These are phyloP conservation scores for Rhododendron vialii DNA, from an alignment of 148 eudicot species.

Conservation along the genomic window DNA sequence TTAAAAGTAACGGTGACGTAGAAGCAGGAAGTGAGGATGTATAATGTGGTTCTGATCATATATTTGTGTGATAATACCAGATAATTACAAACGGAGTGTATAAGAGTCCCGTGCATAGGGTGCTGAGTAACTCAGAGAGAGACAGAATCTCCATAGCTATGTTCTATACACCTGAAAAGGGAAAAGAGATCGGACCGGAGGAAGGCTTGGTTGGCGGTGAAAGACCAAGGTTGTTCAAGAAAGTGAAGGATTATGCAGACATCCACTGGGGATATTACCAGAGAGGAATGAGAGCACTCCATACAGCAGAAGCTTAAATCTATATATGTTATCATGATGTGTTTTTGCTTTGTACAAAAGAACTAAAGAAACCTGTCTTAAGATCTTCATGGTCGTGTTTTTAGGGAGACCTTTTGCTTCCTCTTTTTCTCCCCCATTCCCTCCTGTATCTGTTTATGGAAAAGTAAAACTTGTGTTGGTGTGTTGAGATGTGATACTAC, in stretches of 20 bases:
- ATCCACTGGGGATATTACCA: conserved; percentile 24
- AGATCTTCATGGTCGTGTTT: neutral
- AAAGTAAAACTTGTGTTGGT: neutral
- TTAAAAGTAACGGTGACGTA: neutral
- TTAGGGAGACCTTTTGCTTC: neutral
- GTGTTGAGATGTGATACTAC: neutral
- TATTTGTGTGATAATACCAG: conserved; percentile 12
- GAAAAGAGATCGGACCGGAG: conserved; percentile 38
- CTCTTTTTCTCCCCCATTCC: neutral
- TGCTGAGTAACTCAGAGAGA: conserved; percentile 27
- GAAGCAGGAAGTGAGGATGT: neutral
- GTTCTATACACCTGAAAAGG: conserved; percentile 36
- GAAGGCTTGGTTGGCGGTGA: conserved; percentile 23
- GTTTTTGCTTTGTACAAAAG: neutral
- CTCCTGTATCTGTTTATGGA: neutral
- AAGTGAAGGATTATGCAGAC: conserved; percentile 32
- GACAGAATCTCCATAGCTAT: conserved; percentile 35
- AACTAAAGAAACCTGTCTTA: neutral
- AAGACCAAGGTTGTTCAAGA: conserved; percentile 24
- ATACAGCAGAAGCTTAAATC: conserved; percentile 17
- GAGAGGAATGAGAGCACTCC: conserved; percentile 36
- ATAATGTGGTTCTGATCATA: neutral
- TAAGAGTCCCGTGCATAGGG: conserved; percentile 50
- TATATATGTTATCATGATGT: neutral
- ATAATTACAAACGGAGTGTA: conserved; percentile 43